Base-by-base conservation (phyloP, 2,329 filamentous ascomycete species). In the Arthrobotrys entomopaga region DNA sequence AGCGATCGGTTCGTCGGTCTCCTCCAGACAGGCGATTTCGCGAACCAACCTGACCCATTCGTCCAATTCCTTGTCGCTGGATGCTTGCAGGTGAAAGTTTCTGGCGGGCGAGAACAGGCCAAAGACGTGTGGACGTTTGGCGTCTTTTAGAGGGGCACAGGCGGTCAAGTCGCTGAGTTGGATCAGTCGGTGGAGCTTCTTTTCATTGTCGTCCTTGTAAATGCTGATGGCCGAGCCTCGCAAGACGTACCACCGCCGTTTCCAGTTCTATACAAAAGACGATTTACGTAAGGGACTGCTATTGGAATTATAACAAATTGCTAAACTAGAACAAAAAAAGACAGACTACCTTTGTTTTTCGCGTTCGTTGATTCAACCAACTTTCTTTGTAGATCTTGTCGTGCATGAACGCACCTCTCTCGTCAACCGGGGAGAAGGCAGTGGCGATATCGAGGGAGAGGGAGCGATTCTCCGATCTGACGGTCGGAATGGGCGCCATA, bases 391-490 rank as follows among this genome's bases (percentile, higher is more conserved):
- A 87, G 65, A 98, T 91, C 58, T 93, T 90, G 82, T 99, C 95
- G 80, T 96, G 96, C 80, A 95, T 93, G 81, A 97, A 99, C 82
- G 92, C 95, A 76, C 95, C 95, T 82, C 96, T 93, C 82, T 96
- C 90, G 80, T 94, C 96, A 77, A 98, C 92, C 3, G 93, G 92
- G 29, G 92, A 95, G 79, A 92, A 89, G 15, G 89, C 85, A 77
- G 65, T 76, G 3, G 65, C 66, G 66, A 71, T 66, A 40, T 76
- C 73, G 46, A 76, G 63, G 13, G 66, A 69, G 34, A 67, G 71
- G n/a, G 71, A 65, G 20, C 64, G 61, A n/a, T 75, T 75, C 42
- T 75, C 71, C 24, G 63, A 15, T 40, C 70, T 63, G 43, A 74
- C 53, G 53, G n/a, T 8, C n/a, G 19, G 22, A 34, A 34, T 34